Percentiles rank a stretch among this genome's conserved stretches.
phyloP scores from a whole-genome alignment of 129 eudicot genomes.

The Lactuca sativa region DNA sequence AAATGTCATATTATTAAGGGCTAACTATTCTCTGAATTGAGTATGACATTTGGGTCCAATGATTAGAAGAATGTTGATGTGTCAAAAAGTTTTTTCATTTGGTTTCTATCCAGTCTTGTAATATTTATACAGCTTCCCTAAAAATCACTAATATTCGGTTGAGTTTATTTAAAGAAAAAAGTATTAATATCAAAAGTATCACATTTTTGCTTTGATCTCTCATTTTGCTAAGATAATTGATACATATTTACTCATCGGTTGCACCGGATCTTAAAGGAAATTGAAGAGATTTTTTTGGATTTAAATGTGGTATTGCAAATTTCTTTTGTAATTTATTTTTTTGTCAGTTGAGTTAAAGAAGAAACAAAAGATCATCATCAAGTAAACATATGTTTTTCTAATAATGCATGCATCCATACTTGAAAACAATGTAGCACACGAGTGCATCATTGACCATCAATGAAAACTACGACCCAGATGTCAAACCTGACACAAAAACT shows the following conservation, averaged over 20 bases:
- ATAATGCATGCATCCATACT: background rate
- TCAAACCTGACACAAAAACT: constrained; percentile 86
- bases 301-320: constrained; percentile 92
- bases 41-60: too few species aligned
- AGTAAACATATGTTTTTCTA: background rate
- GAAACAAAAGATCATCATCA: too few species aligned
- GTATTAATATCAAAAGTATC: too few species aligned
- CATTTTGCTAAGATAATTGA: background rate
- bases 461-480: constrained; percentile 94
- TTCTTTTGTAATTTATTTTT: constrained; percentile 61
- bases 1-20: too few species aligned
- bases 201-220: too few species aligned
- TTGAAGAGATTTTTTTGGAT: constrained; percentile 70
- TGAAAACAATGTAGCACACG: constrained; percentile 79
- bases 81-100: too few species aligned
- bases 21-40: too few species aligned
- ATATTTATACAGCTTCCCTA: too few species aligned
- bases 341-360: background rate
- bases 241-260: constrained; percentile 2
- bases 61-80: too few species aligned
- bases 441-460: constrained; percentile 96
- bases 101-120: too few species aligned
- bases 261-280: constrained; percentile 83
- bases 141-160: too few species aligned
- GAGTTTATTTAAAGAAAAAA: too few species aligned